Evolutionary conservation across 1,284 basidiomycete genomes (phyloP), one percentile per base, ranked within the genome.

Genomic region (Wolfiporia cocos): DNA sequence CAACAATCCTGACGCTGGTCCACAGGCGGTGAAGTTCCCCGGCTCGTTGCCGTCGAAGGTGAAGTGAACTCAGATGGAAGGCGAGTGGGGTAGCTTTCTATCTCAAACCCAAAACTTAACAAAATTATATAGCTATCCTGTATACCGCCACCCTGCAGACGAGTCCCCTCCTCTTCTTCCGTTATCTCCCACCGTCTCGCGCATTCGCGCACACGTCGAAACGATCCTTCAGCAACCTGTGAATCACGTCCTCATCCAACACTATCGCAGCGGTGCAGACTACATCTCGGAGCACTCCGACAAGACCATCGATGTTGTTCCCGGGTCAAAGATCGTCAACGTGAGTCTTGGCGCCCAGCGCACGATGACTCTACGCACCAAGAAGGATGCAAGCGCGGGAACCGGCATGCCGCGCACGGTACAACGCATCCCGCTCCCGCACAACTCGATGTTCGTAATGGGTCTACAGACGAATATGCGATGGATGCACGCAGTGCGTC

Each of bases 211-310:
- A 18, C 69, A 73, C 41, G 81, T 84, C 19, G 73, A 86, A 49
- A 59, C 66, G 36, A 65, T 67, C 12, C 52, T 77, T 15, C 46
- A 65, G 29, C 80, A 83, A 44, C 78, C 78, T 2, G 74, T 88
- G 9, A 88, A 88, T 54, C 85, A 88, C 49, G 85, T 82, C 28
- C 71, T 88, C 23, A 85, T 88, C 42, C 86, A 88, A 56, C 70
- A 75, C 55, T 88, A 88, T 57, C 81, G 85, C 43, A 70, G 68
- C 12, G 86, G 86, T 6, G 74, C 74, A 26, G n/a, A n/a, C n/a
- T n/a, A n/a, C n/a, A n/a, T 88, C 55, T 86, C 82, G 0, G 86
- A 88, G 54, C 86, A 88, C 58, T 82, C 81, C 1, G 85, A 88
- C 61, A 88, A 88, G 65, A 88, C 85, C 4, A 73, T 88, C 51